phyloP scores from a whole-genome alignment of 2,329 filamentous ascomycete species.

The Fusarium sp. region DNA sequence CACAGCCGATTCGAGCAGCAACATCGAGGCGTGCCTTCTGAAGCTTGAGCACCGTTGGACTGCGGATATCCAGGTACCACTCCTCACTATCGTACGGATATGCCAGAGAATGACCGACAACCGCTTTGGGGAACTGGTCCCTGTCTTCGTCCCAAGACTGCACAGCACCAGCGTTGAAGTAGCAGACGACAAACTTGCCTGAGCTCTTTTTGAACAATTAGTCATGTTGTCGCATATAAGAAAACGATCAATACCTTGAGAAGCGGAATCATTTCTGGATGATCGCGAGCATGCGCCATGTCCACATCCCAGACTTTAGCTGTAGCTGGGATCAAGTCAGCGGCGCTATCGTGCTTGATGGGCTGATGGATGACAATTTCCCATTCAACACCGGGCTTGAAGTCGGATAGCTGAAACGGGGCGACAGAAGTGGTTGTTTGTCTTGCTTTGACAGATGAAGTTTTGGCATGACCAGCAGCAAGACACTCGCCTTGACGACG shows the following conservation, averaged over 20 bases:
- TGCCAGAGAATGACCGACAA: constrained; percentile 42
- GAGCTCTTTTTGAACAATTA: constrained; percentile 21
- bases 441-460: constrained; percentile 12
- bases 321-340: constrained; percentile 43
- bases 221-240: background rate
- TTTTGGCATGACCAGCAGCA: constrained; percentile 7
- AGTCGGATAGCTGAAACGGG: constrained; percentile 14
- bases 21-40: constrained; percentile 48
- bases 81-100: constrained; percentile 46
- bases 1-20: constrained; percentile 48
- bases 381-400: constrained; percentile 48
- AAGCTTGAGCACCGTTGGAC: constrained; percentile 41
- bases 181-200: constrained; percentile 50
- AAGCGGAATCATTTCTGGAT: constrained; percentile 44
- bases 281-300: constrained; percentile 44
- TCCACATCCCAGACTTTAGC: constrained; percentile 50
- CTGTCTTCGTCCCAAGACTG: constrained; percentile 47
- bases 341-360: constrained; percentile 43
- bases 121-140: constrained; percentile 41
- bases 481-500: constrained; percentile 18
- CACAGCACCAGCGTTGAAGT: constrained; percentile 50
- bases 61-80: constrained; percentile 47
- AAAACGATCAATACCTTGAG: constrained; percentile 43
- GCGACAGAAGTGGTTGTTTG: background rate
- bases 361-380: constrained; percentile 49